A percentile compares a stretch with the other conserved stretches of the same genome.
phyloP scores from a whole-genome alignment of 2,329 filamentous ascomycete genomes.

The Neonectria magnoliae region DNA sequence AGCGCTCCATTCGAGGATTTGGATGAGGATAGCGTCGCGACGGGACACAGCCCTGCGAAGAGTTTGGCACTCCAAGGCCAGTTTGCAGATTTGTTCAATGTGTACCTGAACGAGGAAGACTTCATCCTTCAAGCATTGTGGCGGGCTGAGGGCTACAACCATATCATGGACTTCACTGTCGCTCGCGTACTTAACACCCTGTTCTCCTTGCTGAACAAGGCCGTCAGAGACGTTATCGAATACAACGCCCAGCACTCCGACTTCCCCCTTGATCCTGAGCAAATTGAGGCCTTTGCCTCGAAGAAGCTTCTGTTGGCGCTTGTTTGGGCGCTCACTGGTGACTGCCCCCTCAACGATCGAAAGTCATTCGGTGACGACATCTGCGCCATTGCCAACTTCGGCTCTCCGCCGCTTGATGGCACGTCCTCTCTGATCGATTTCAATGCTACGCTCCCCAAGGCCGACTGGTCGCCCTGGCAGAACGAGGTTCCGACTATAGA shows the following conservation, averaged over 20 bases:
- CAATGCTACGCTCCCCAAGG: conserved; percentile 86
- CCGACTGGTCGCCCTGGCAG: conserved; percentile 94
- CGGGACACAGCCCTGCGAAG: conserved; percentile 80
- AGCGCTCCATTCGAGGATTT: conserved; percentile 91
- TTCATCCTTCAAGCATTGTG: conserved; percentile 83
- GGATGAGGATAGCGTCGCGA: conserved; percentile 87
- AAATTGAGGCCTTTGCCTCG: conserved; percentile 87
- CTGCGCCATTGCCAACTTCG: conserved; percentile 83
- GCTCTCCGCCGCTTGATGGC: conserved; percentile 81
- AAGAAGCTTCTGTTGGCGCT: conserved; percentile 94
- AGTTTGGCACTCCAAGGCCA: conserved; percentile 81
- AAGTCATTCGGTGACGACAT: conserved; percentile 90
- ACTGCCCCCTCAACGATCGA: conserved; percentile 88
- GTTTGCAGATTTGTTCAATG: conserved; percentile 81
- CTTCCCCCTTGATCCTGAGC: conserved; percentile 90
- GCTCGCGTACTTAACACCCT: conserved; percentile 91
- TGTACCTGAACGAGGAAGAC: conserved; percentile 79
- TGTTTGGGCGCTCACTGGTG: conserved; percentile 95
- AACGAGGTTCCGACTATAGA: conserved; percentile 93
- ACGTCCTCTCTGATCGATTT: conserved; percentile 93
- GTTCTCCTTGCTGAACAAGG: conserved; percentile 95
- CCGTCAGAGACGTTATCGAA: conserved; percentile 90
- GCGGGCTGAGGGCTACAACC: conserved; percentile 81
- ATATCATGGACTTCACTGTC: conserved; percentile 98
- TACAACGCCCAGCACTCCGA: conserved; percentile 96